Conservation (phyloP, 2,329 filamentous ascomycete species). For the Sporothrix pseudoabietina region DNA sequence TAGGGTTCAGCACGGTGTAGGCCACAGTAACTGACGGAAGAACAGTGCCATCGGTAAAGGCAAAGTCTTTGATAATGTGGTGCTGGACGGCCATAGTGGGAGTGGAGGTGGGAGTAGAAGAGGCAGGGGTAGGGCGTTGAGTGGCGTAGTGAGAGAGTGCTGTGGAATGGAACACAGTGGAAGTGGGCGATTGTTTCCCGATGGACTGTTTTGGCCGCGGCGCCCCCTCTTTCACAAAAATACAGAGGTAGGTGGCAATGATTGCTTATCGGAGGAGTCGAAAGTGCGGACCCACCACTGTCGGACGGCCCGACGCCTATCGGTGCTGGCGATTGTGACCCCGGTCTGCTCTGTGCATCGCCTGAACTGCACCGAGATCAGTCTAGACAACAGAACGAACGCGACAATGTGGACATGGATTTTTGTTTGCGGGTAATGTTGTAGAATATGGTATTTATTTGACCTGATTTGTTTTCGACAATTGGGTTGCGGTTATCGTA, state of each 20-base stretch:
- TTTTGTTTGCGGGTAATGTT: neutral
- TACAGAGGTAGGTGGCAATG: neutral
- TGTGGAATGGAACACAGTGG: neutral
- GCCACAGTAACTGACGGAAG: conserved; percentile 31
- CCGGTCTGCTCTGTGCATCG: neutral
- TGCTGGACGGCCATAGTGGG: conserved; percentile 5
- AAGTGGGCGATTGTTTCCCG: neutral
- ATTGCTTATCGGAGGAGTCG: neutral
- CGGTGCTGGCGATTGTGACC: neutral
- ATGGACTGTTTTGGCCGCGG: neutral
- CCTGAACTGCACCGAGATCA: neutral
- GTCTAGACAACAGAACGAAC: neutral
- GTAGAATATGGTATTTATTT: neutral
- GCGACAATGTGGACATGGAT: neutral
- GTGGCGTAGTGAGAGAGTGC: neutral
- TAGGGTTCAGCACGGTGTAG: conserved; percentile 28
- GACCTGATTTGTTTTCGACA: neutral
- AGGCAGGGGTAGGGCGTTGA: neutral
- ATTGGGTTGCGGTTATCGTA: no score
- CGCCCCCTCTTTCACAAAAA: neutral
- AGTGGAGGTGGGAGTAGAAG: neutral
- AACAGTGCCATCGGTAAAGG: conserved; percentile 27
- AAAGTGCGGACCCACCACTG: neutral
- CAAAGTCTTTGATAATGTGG: conserved; percentile 22
- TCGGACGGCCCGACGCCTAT: neutral